Evolutionary conservation across 306 rosid genomes (phyloP).

Genomic region (Acacia acuminata): DNA sequence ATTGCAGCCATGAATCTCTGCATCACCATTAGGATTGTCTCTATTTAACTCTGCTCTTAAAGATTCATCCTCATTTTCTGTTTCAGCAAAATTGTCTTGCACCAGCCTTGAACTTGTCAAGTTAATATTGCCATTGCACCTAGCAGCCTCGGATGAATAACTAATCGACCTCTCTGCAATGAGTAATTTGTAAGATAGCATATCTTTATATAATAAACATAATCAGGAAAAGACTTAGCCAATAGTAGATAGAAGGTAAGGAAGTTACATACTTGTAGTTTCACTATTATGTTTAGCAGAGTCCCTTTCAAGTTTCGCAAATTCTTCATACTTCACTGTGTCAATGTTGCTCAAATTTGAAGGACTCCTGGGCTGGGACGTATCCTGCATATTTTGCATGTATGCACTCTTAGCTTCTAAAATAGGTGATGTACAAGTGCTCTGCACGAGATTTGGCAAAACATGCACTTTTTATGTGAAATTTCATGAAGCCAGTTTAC

Average conservation of each 20-base stretch:
- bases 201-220: background rate
- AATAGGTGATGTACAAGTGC: slow-evolving; percentile 53
- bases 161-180: slow-evolving; percentile 46
- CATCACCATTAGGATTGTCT: slow-evolving; percentile 21
- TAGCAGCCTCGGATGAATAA: slow-evolving; percentile 36
- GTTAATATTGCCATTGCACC: slow-evolving; percentile 38
- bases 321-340: slow-evolving; percentile 35
- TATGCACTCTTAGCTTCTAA: slow-evolving; percentile 55
- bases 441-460: slow-evolving; percentile 56
- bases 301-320: slow-evolving; percentile 37
- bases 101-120: slow-evolving; percentile 32
- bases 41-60: slow-evolving; percentile 30
- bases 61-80: slow-evolving; percentile 33
- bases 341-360: slow-evolving; percentile 42
- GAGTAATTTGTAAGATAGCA: slow-evolving; percentile 28
- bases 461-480: slow-evolving; percentile 42
- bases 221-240: background rate
- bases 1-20: slow-evolving; percentile 26
- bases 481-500: slow-evolving; percentile 39
- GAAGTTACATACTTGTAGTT: slow-evolving; percentile 39
- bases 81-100: slow-evolving; percentile 28
- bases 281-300: slow-evolving; percentile 35
- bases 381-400: slow-evolving; percentile 53
- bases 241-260: slow-evolving; percentile 11
- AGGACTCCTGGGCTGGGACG: slow-evolving; percentile 40